Conservation (phyloP, 176 grass and related monocot genomes). For the Olyra latifolia region DNA sequence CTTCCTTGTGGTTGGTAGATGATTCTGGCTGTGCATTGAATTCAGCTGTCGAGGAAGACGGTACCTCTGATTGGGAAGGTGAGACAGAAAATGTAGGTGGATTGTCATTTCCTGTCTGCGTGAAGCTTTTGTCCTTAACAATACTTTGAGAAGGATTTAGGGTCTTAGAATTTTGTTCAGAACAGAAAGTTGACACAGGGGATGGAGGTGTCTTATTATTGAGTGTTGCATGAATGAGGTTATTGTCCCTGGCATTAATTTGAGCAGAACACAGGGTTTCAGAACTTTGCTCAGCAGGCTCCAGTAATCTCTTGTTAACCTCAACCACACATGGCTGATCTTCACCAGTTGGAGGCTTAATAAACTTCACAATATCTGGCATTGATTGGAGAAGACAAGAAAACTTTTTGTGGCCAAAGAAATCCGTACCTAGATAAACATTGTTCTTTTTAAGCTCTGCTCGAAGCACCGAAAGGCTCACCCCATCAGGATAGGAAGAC, state of each 20-base stretch:
- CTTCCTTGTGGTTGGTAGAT: slow-evolving; percentile 34
- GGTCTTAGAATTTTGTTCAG: slow-evolving; percentile 33
- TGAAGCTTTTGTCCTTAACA: slow-evolving; percentile 7
- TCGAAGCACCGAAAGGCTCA: slow-evolving; percentile 43
- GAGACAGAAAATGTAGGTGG: slow-evolving; percentile 33
- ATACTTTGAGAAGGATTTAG: slow-evolving; percentile 29
- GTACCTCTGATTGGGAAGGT: slow-evolving; percentile 38
- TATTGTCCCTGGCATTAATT: slow-evolving; percentile 37
- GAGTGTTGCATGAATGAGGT: background rate
- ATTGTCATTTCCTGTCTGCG: slow-evolving; percentile 10
- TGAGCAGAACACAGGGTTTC: slow-evolving; percentile 20
- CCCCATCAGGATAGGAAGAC: slow-evolving; percentile 49
- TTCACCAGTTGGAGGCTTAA: slow-evolving; percentile 8
- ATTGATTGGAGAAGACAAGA: slow-evolving; percentile 58
- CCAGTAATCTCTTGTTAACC: background rate
- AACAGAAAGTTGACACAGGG: background rate
- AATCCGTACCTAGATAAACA: slow-evolving; percentile 41
- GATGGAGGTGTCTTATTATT: slow-evolving; percentile 20
- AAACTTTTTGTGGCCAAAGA: slow-evolving; percentile 70
- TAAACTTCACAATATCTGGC: slow-evolving; percentile 46
- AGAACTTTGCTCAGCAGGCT: slow-evolving; percentile 21
- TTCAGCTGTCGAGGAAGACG: slow-evolving; percentile 23
- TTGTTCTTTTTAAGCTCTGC: slow-evolving; percentile 34
- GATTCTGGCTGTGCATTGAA: slow-evolving; percentile 29
- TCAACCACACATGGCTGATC: slow-evolving; percentile 24